Conservation (phyloP, 2,329 filamentous ascomycete genomes). For the Monilinia aucupariae region DNA sequence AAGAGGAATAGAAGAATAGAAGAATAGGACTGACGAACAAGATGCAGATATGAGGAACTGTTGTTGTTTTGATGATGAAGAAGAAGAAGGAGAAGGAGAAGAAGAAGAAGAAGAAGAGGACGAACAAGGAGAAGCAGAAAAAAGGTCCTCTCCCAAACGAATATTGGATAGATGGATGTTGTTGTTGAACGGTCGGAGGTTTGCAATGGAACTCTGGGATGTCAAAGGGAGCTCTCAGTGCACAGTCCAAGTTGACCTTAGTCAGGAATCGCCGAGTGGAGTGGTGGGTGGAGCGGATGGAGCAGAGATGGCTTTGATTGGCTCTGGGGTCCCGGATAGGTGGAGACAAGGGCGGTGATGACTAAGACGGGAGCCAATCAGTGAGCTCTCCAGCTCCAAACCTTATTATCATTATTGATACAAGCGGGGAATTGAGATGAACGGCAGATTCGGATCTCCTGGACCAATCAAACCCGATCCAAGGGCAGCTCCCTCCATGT, state of each 20-base stretch:
- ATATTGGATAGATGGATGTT: conserved; percentile 7
- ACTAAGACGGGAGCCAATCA: background rate
- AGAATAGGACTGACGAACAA: conserved; percentile 35
- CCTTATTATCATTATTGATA: background rate
- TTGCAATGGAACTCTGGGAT: background rate
- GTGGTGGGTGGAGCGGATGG: background rate
- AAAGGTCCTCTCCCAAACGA: background rate
- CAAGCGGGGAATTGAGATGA: background rate
- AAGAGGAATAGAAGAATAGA: conserved; percentile 3
- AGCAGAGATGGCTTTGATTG: background rate
- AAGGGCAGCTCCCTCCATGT: background rate
- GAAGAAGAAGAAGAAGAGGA: too few species aligned
- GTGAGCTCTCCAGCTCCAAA: background rate
- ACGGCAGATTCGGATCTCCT: too few species aligned
- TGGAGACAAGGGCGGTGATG: background rate
- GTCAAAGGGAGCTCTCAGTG: conserved; percentile 12
- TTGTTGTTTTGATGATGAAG: background rate
- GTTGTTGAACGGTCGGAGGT: background rate
- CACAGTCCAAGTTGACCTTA: too few species aligned
- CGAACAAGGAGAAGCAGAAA: background rate
- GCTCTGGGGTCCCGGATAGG: fast-evolving
- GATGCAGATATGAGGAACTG: conserved; percentile 22
- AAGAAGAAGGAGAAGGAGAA: too few species aligned
- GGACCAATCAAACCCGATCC: too few species aligned
- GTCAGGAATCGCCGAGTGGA: too few species aligned